Percentiles rank a stretch among this genome's conserved stretches.
These are phyloP conservation scores for Viola pubescens DNA, from an alignment of 441 rosid genomes.

Conservation along the genomic window DNA sequence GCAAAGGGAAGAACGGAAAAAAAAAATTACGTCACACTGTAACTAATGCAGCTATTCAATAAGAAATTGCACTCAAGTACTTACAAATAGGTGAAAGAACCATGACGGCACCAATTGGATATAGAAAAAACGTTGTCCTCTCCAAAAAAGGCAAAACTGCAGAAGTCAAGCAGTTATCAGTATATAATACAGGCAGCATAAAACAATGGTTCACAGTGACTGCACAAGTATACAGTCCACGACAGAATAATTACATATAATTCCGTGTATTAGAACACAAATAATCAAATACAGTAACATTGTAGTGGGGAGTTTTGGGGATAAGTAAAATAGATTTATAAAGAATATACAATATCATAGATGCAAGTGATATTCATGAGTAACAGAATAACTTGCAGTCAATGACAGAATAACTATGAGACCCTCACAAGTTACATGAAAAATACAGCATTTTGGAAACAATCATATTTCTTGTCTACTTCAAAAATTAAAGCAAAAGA, in stretches of 20 bases:
- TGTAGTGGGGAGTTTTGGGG: too few relatives aligned
- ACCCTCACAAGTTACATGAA: background rate
- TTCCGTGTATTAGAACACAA: too few relatives aligned
- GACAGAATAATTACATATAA: too few relatives aligned
- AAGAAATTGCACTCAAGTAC: conserved; percentile 21
- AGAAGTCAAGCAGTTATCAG: conserved; percentile 13
- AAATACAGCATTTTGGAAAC: too few relatives aligned
- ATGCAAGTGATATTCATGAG: too few relatives aligned
- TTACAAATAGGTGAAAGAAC: conserved; percentile 89
- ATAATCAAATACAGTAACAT: too few relatives aligned
- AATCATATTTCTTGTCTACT: background rate
- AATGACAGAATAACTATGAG: background rate
- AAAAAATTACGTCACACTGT: too few relatives aligned
- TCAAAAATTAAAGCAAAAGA: background rate
- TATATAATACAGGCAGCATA: background rate
- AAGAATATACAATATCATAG: too few relatives aligned
- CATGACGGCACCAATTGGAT: conserved; percentile 72
- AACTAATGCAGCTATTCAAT: background rate
- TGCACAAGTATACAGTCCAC: too few relatives aligned
- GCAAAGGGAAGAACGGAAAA: conserved; percentile 22
- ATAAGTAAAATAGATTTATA: too few relatives aligned
- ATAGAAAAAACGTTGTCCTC: conserved; percentile 90
- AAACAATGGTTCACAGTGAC: too few relatives aligned
- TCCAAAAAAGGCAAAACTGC: conserved; percentile 95
- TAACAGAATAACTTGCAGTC: background rate